Evolutionary conservation across 1,284 basidiomycete genomes (phyloP), one percentile per base, ranked within the genome.

Genomic region (Retiboletus fuscus): DNA sequence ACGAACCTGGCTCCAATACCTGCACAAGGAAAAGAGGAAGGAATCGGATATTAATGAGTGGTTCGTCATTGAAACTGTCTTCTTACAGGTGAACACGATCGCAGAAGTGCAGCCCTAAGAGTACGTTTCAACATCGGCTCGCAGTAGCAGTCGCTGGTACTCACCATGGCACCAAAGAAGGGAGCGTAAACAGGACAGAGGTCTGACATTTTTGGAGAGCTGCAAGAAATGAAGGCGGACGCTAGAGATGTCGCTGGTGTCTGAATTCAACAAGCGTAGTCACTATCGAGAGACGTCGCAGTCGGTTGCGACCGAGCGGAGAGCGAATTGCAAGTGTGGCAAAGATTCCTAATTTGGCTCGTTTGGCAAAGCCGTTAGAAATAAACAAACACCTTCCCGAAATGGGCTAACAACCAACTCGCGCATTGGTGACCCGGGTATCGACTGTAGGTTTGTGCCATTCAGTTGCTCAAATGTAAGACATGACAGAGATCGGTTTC

Each of bases 51-150:
- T 13, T 58, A 70, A 41, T 67, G 15, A 51, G 46, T 8, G 6
- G 18, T 12, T 53, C 5, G 51, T 53, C 44, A 34, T 39, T 47
- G 43, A 64, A 63, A 67, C 26, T 28, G 20, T 22, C 2, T 47
- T n/a, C 95, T 88, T 82, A 96, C 96, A 97, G 78, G 97, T 98
- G 86, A 98, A 98, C 80, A 98, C 95, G 82, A 98, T 98, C 79
- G 97, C 96, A 82, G 94, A 92, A 71, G 97, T 96, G 89, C 96
- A 97, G 78, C 97, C 96, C 95, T 96, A 80, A n/a, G 28, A 71
- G 46, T 26, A 8, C 13, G 15, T 28, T 67, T 75, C 70, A 76
- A 72, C 55, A 61, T 63, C 62, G 63, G 72, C 47, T 43, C 26
- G n/a, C 8, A 64, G 65, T 61, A 63, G 39, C 11, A 51, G 46